Conservation (phyloP, 768 basidiomycete species). For the Scleroderma bovista region DNA sequence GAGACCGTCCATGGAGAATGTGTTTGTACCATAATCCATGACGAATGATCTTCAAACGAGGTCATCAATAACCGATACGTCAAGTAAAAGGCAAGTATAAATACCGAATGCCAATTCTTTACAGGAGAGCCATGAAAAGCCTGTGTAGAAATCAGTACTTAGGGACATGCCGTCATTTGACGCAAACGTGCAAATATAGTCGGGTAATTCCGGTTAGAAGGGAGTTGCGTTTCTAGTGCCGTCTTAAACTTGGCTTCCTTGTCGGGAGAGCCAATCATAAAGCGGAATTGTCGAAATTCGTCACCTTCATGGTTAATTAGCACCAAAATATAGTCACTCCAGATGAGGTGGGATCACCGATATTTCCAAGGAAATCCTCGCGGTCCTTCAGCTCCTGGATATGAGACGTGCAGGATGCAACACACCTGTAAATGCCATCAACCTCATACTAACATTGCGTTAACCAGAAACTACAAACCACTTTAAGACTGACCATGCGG, state of each 20-base stretch:
- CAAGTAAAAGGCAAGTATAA: constrained; percentile 15
- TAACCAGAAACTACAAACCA: constrained; percentile 36
- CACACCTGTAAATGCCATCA: constrained; percentile 41
- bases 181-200: constrained; percentile 6
- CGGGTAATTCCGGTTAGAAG: constrained; percentile 28
- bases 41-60: constrained; percentile 50
- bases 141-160: constrained; percentile 23
- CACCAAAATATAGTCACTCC: not conserved
- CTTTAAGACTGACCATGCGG: constrained; percentile 61
- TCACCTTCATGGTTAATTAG: constrained; percentile 27
- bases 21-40: constrained; percentile 64
- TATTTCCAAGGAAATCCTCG: constrained; percentile 49
- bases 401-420: constrained; percentile 69
- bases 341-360: constrained; percentile 33
- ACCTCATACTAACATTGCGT: not conserved
- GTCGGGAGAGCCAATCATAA: constrained; percentile 67
- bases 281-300: constrained; percentile 57
- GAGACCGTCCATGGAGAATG: constrained; percentile 53
- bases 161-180: not conserved
- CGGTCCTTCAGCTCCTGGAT: constrained; percentile 53
- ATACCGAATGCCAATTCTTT: constrained; percentile 67
- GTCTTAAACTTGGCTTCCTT: constrained; percentile 61
- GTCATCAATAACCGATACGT: not conserved
- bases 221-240: constrained; percentile 38
- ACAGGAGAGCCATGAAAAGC: constrained; percentile 67